Conservation (phyloP, 2,329 filamentous ascomycete genomes). For the Colletotrichum tropicale region DNA sequence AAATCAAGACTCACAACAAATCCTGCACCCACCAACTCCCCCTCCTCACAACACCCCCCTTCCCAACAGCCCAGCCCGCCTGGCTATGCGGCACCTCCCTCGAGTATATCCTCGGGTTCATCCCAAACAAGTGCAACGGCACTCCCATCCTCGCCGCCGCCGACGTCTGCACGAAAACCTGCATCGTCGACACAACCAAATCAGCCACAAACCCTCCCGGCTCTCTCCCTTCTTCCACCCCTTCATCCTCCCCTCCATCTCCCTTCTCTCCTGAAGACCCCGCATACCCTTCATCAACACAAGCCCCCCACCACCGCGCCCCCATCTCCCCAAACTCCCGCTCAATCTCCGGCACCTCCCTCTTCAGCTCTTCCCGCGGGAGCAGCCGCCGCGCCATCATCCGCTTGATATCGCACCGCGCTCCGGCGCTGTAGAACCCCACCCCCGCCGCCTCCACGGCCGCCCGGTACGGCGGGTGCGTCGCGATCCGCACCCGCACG, state of each 20-base stretch:
- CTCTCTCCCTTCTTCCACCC: background rate
- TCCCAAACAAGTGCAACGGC: slow-evolving; percentile 72
- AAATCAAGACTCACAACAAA: background rate
- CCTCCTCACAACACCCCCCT: background rate
- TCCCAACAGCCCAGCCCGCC: background rate
- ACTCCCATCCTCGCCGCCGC: slow-evolving; percentile 61
- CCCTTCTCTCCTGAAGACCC: background rate
- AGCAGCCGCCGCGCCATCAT: slow-evolving; percentile 20
- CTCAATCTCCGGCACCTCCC: slow-evolving; percentile 10
- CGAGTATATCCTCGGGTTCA: slow-evolving; percentile 36
- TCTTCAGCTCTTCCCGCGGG: slow-evolving; percentile 15
- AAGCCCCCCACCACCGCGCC: slow-evolving; percentile 23
- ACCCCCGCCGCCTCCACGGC: slow-evolving; percentile 40
- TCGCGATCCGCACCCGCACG: slow-evolving; percentile 48
- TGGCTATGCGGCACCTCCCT: slow-evolving; percentile 15
- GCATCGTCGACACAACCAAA: slow-evolving; percentile 29
- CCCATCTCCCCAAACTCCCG: slow-evolving; percentile 23
- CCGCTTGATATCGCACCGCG: slow-evolving; percentile 31
- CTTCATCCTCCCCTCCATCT: no score
- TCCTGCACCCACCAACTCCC: slow-evolving; percentile 11
- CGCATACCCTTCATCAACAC: slow-evolving; percentile 10
- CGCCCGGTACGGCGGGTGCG: slow-evolving; percentile 41
- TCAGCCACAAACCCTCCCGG: slow-evolving; percentile 26
- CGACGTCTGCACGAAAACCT: slow-evolving; percentile 28
- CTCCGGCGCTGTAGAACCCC: slow-evolving; percentile 47